phyloP scores from a whole-genome alignment of 805 yeast species.

The Citeromyces matritensis region DNA sequence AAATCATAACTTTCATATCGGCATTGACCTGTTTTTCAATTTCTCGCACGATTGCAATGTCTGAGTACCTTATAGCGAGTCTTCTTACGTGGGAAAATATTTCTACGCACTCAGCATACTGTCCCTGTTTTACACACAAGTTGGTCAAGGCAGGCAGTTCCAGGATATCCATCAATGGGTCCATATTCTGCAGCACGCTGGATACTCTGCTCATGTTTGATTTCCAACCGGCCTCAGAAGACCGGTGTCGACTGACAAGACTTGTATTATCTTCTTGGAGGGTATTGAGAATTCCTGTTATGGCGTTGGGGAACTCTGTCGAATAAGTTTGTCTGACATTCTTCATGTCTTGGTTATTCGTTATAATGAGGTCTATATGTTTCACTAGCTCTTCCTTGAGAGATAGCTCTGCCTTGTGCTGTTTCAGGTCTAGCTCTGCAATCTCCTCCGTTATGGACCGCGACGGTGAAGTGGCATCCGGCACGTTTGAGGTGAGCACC shows the following conservation, averaged over 20 bases:
- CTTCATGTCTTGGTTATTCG: slow-evolving; percentile 2
- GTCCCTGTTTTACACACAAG: slow-evolving; percentile 76
- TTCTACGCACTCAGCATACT: slow-evolving; percentile 82
- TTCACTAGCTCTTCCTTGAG: slow-evolving; percentile 13
- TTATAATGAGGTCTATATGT: slow-evolving; percentile 17
- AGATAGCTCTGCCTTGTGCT: slow-evolving; percentile 12
- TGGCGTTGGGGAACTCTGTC: neutral
- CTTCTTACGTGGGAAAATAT: slow-evolving; percentile 62
- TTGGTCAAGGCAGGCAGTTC: slow-evolving; percentile 74
- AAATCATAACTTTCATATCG: slow-evolving; percentile 48
- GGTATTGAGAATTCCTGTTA: neutral
- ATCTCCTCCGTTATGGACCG: slow-evolving; percentile 48
- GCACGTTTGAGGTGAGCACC: slow-evolving; percentile 9
- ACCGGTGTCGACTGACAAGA: neutral
- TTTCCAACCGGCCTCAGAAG: neutral
- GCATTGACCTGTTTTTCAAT: slow-evolving; percentile 34
- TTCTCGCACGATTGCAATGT: slow-evolving; percentile 30
- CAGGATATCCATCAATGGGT: slow-evolving; percentile 58
- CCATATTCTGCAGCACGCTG: slow-evolving; percentile 42
- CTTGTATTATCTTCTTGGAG: neutral
- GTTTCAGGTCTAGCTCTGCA: slow-evolving; percentile 54
- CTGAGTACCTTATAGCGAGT: slow-evolving; percentile 55
- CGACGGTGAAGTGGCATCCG: slow-evolving; percentile 6
- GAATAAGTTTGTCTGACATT: neutral
- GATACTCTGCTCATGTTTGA: slow-evolving; percentile 8